Percentiles rank a stretch among this genome's conserved stretches.
Evolutionary conservation across 208 protist species (phyloP).

Genomic region (Angomonas ambiguus): DNA sequence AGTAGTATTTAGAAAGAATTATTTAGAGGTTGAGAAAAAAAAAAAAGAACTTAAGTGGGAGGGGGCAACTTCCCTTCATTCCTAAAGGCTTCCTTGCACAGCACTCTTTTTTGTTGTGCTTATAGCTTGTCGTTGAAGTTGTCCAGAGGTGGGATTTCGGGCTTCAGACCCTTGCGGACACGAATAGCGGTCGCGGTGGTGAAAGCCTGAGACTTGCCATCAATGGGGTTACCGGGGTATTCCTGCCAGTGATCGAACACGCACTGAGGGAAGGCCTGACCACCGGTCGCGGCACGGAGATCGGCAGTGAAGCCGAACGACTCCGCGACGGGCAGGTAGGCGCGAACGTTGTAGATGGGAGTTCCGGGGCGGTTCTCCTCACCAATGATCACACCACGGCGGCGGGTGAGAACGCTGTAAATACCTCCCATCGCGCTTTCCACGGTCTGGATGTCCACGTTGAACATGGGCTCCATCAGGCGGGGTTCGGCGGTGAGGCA

Average conservation of each 20-base stretch:
- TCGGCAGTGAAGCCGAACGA: constrained; percentile 98
- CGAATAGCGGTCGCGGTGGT: constrained; percentile 83
- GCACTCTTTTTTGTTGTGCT: constrained; percentile 5
- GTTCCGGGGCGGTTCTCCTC: constrained; percentile 95
- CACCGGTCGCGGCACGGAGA: constrained; percentile 94
- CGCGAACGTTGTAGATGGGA: constrained; percentile 96
- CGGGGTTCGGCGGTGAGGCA: constrained; percentile 90
- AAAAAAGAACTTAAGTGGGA: constrained; percentile 6
- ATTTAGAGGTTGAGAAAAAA: constrained; percentile 1
- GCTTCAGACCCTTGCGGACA: constrained; percentile 97
- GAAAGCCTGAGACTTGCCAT: constrained; percentile 51
- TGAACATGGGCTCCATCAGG: constrained; percentile 97
- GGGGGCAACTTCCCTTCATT: neutral
- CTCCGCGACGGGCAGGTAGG: constrained; percentile 98
- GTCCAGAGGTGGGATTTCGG: constrained; percentile 90
- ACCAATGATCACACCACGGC: constrained; percentile 96
- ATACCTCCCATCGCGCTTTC: constrained; percentile 95
- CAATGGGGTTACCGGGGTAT: constrained; percentile 86
- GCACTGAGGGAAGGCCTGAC: constrained; percentile 95
- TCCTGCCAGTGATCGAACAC: constrained; percentile 98
- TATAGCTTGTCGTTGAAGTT: constrained; percentile 96
- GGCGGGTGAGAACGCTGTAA: constrained; percentile 94
- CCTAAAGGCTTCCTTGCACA: neutral
- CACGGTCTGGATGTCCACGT: constrained; percentile 96
- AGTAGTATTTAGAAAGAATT: neutral